Evolutionary conservation across 805 yeast genomes (phyloP), one percentile per base, ranked within the genome.

Genomic region (Saccharomycodes ludwigii): DNA sequence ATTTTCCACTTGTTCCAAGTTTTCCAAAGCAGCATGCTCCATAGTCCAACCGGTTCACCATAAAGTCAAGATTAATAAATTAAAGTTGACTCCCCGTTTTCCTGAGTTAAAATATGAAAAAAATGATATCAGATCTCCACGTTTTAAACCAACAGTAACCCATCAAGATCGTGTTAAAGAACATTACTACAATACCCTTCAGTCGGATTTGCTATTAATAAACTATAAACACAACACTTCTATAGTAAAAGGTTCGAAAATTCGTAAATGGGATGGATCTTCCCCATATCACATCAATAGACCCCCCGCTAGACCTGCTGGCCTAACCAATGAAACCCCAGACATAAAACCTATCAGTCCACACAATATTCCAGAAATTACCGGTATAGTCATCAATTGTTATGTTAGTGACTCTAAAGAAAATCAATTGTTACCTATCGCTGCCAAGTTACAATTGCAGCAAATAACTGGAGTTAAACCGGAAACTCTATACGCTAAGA

Each of bases 391-490:
- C 24, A 61, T 91, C 46, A 82, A 81, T 55, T 73, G 93, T 46
- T 88, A 71, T 48, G 88, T 73, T 29, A 73, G 71, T 43, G 74
- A 71, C 26, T 83, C 91, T 5, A 71, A 71, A 42, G 75, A 70
- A 35, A 73, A 77, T 45, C 68, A 74, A 27, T 76, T 84, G 59
- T 63, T 74, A 38, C 82, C 84, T 19, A 70, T 85, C 34, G 68
- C 85, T 21, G 83, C 94, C 8, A 64, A 73, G 31, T 65, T 83
- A 37, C 88, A 81, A 58, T 52, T 91, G 36, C 93, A 91, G 46
- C 97, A 88, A 54, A 80, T 91, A 47, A 88, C 98, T n/a, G 94
- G 94, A 39, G 73, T 68, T 39, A 82, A 84, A 54, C 85, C 96
- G 23, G 61, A 65, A 38, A 68, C 78, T 16, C 61, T 84, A 12